Base-by-base conservation (phyloP, 129 eudicot species). In the Cynara cardunculus region DNA sequence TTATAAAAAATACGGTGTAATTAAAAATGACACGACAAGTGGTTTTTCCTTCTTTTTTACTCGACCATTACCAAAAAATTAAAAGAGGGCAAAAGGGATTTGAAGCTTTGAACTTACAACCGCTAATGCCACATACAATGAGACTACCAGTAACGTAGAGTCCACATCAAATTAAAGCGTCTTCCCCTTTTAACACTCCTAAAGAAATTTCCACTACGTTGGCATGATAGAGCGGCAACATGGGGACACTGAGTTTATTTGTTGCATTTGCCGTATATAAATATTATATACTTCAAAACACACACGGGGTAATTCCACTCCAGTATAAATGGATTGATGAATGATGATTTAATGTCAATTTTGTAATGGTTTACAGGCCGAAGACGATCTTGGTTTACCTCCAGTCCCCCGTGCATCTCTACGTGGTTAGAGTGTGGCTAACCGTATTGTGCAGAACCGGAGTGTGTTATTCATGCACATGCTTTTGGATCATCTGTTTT, bases 321-420 rank as follows among this genome's bases (percentile, higher is more conserved):
- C n/a, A n/a, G n/a, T n/a, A n/a, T n/a, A n/a, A 56, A 56, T n/a
- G 65, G n/a, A 4, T 56, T 56, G 64, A 53, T 53, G 64, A 53
- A 53, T 53, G 64, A 53, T 53, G 21, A 53, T 53, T n/a, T 14
- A n/a, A 56, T 56, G 65, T 53, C 7, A 9, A 24, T 53, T 16
- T 53, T 30, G 18, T 56, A 25, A 78, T 75, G 76, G 5, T 80
- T 81, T 71, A 26, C 91, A 91, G 98, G 87, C 67, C 10, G 97
- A 90, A 21, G 96, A 94, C 71, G 98, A 94, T 86, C 75, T 91
- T 66, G 98, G 97, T 19, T 84, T 94, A 70, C 98, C 96, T 21
- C 85, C 91, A 9, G 98, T 90, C 7, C 96, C 98, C 5, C 87
- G 82, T 61, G 92, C 94, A 34, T 87, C 98, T 14, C 82, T 94